Evolutionary conservation across 2,329 filamentous ascomycete genomes (phyloP), one percentile per base, ranked within the genome.

Genomic region (Fusarium tjaetaba): DNA sequence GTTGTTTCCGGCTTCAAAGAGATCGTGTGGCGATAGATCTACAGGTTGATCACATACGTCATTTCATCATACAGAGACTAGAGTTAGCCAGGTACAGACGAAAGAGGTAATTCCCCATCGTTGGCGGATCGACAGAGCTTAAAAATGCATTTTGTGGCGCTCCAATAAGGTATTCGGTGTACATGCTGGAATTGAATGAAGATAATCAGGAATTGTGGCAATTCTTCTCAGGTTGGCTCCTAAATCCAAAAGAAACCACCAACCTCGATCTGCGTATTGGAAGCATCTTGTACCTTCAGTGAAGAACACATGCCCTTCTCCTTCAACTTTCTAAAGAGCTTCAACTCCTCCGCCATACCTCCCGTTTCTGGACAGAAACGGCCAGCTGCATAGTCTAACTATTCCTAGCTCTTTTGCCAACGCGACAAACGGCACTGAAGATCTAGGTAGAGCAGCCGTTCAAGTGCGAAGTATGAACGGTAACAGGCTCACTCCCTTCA

Each of bases 401-500:
- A 6, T n/a, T 42, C 39, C 14, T n/a, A 11, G 8, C 22, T 11
- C 14, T n/a, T n/a, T 5, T 42, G 6, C 5, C 14, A 4, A 15
- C 39, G 2, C 22, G 9, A 3, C 5, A n/a, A 15, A n/a, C 5
- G 18, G 18, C 18, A 45, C 7, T 13, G 8, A 9, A 26, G 11
- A 15, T 15, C 6, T 4, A 3, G 16, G n/a, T 7, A 61, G 45
- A 34, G 58, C 30, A 30, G 10, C 28, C 28, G 28, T 30, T 30
- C 6, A 57, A 73, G 39, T 73, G 53, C 11, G 61, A 53, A 24
- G 45, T 69, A 5, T 59, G 30, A 1, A 38, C 41, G 3, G 38
- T 64, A 14, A 32, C 52, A 28, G 67, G 65, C 5, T 70, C 67
- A 1, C 58, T 70, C 7, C 65, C 58, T 30, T 70, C 45, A 3